These are phyloP conservation scores for Tylopilus cervinicoccineus DNA, from an alignment of 768 basidiomycete species.

Conservation along the genomic window DNA sequence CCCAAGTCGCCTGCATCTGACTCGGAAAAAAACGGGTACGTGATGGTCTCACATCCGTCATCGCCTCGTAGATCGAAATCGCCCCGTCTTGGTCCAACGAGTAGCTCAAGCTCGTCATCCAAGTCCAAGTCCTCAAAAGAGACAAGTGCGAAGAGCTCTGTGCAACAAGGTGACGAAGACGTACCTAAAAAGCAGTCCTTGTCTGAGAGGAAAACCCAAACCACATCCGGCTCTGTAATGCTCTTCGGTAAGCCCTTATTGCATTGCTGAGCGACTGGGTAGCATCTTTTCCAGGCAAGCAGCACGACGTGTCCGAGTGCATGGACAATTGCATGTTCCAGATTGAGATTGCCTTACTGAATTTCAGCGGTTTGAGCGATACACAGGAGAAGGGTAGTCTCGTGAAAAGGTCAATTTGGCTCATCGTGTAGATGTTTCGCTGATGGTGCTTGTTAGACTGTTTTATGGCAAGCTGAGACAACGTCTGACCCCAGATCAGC, in stretches of 20 bases:
- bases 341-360: conserved; percentile 87
- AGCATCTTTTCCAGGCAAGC: conserved; percentile 57
- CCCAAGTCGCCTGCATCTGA: conserved; percentile 30
- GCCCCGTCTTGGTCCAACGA: conserved; percentile 27
- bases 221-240: conserved; percentile 72
- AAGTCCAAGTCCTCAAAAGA: conserved; percentile 28
- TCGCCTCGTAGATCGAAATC: conserved; percentile 36
- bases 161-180: conserved; percentile 19
- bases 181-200: conserved; percentile 50
- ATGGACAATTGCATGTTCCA: conserved; percentile 99
- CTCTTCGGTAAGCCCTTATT: conserved; percentile 68
- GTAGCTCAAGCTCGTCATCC: conserved; percentile 29
- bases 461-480: conserved; percentile 91
- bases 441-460: conserved; percentile 39
- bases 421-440: background rate
- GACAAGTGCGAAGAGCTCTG: conserved; percentile 25
- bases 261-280: background rate
- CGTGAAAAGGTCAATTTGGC: conserved; percentile 63
- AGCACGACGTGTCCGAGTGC: conserved; percentile 98
- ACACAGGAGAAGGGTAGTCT: conserved; percentile 66
- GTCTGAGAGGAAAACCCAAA: conserved; percentile 49
- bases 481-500: conserved; percentile 39
- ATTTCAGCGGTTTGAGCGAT: conserved; percentile 48
- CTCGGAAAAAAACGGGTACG: conserved; percentile 41
- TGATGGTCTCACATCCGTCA: conserved; percentile 36